Evolutionary conservation across 2,329 filamentous ascomycete genomes (phyloP), one percentile per base, ranked within the genome.

Genomic region (Colletotrichum acutatum): DNA sequence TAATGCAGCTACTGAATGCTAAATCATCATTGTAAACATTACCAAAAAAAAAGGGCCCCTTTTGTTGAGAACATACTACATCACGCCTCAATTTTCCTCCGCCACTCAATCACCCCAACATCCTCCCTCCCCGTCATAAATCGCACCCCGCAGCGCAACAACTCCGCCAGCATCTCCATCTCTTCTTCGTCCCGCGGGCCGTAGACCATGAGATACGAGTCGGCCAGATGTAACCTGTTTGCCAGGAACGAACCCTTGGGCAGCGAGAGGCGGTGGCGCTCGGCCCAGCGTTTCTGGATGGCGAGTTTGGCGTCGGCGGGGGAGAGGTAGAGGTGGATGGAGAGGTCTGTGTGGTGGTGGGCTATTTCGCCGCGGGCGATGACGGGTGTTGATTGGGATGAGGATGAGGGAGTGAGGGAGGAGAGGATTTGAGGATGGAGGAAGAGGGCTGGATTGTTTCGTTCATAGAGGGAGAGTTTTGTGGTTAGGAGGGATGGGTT

Each of bases 301-400:
- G 79, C 79, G 54, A 76, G 75, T 59, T 79, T 78, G 2, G 83
- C 83, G 65, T 86, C 84, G 1, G 75, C 77, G 5, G 83, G 78
- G 66, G 81, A 82, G 34, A 86, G 76, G 4, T 79, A 78, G 22
- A 83, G 62, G 74, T 86, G 84, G 30, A 81, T 74, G 74, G 82
- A 84, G 9, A 81, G 81, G 71, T 86, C 84, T 12, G 68, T 68
- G 69, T 86, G 84, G 26, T 82, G 77, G 71, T 86, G 84, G 5
- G 77, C 77, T 14, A 82, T 78, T 77, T 86, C 84, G 8, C 80
- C 79, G 7, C 57, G 65, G 4, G 75, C 54, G 7, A 37, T 66
- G 11, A 19, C 37, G 37, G 37, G 37, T 0, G 37, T 42, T 4
- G 14, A 37, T 37, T 12, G 12, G 37, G 37, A 42, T 16, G 37